Base-by-base conservation (phyloP, 805 yeast species). In the Scheffersomyces amazonensis region DNA sequence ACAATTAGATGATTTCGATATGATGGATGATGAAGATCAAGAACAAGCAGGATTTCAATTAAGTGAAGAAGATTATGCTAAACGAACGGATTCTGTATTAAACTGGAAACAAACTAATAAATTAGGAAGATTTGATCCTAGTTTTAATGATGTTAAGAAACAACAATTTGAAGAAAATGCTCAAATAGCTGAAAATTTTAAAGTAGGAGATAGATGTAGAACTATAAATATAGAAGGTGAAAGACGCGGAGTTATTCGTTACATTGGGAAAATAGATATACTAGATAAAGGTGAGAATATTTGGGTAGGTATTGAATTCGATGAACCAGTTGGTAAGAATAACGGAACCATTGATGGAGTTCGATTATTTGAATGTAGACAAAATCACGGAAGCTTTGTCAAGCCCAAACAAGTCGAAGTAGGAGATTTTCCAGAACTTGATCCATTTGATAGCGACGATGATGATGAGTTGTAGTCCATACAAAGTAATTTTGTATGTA, bases 281-380 rank as follows among this genome's bases (percentile, higher is more conserved):
- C 75, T 89, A 34, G 81, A 78, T 34, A 55, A 56, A 11, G 73
- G 69, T 2, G 74, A 66, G 24, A 48, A 49, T 15, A 47, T 61
- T 1, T 91, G 97, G 96, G 74, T 86, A 21, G 98, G 97, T 0
- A 75, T 91, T 3, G 86, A 82, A 49, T 80, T 89, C 38, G 93
- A 86, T 49, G 88, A 85, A 48, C 91, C 97, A 0, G 74, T 76
- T 6, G 98, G 98, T 4, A 87, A 84, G 57, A 87, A 90, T 52
- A 78, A 87, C 53, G 98, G 98, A 0, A 62, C 78, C 16, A 64
- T 88, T 28, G 76, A 79, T 24, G 89, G 87, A 0, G 55, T 48
- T 1, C 51, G 69, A 24, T 74, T 85, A 46, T 90, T 91, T 54
- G 52, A 64, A 4, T 78, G 88, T 22, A 64, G 66, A 5, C 52